Conservation (phyloP, 345 rosid species). For the Reutealis trisperma region DNA sequence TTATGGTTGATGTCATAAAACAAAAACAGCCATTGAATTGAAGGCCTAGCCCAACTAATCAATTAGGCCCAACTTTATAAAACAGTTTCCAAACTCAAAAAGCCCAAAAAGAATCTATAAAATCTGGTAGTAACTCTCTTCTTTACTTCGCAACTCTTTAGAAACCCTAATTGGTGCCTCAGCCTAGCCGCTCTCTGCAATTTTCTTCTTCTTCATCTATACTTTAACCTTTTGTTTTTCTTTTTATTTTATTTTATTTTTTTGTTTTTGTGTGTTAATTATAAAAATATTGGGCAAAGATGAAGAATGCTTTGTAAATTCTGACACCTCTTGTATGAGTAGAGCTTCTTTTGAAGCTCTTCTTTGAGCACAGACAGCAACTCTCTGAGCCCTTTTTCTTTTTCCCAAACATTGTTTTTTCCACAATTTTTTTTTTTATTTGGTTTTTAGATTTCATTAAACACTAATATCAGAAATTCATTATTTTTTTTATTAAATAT, state of each 20-base stretch:
- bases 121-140: fast-evolving
- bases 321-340: conserved; percentile 70
- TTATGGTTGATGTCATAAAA: too few relatives aligned
- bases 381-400: conserved; percentile 49
- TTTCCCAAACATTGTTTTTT: not conserved
- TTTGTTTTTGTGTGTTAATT: not conserved
- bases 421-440: not conserved
- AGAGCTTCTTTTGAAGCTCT: conserved; percentile 33
- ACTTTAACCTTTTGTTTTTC: not conserved
- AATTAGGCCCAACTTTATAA: not conserved
- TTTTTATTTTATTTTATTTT: too few relatives aligned
- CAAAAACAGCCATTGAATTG: not conserved
- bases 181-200: not conserved
- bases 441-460: too few relatives aligned
- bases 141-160: not conserved
- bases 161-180: not conserved
- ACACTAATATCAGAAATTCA: too few relatives aligned
- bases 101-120: conserved; percentile 16
- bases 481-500: too few relatives aligned
- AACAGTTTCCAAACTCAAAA: not conserved
- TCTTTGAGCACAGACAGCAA: conserved; percentile 57
- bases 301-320: conserved; percentile 46
- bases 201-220: not conserved
- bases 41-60: too few relatives aligned
- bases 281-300: conserved; percentile 30